Evolutionary conservation across 495 filamentous ascomycete genomes (phyloP).

Genomic region (Xylaria venustula): DNA sequence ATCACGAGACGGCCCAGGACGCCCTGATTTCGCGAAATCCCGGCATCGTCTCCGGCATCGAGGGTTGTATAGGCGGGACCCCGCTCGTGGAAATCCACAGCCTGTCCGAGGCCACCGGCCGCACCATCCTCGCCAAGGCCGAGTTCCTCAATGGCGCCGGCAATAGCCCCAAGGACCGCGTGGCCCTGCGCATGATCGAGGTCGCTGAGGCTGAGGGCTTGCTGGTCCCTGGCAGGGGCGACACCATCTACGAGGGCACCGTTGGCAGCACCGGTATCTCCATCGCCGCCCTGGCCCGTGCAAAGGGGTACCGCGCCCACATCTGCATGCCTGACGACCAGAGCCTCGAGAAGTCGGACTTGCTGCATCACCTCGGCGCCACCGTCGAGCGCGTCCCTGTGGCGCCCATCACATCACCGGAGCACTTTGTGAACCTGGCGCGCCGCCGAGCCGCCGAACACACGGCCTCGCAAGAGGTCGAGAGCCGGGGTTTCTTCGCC

Average conservation of each 20-base stretch:
- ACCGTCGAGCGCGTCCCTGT: conserved; percentile 84
- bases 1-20: conserved; percentile 35
- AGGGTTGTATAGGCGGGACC: conserved; percentile 92
- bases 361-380: conserved; percentile 88
- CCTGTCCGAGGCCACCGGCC: conserved; percentile 87
- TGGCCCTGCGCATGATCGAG: conserved; percentile 85
- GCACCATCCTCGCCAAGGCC: conserved; percentile 89
- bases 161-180: conserved; percentile 91
- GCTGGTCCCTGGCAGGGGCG: conserved; percentile 75
- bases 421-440: conserved; percentile 94
- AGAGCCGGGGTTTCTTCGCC: conserved; percentile 77
- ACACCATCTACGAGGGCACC: conserved; percentile 96
- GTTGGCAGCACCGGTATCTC: conserved; percentile 94
- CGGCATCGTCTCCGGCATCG: conserved; percentile 66
- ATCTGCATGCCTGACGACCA: conserved; percentile 98
- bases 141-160: conserved; percentile 98
- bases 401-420: conserved; percentile 84
- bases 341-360: conserved; percentile 79
- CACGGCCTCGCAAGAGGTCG: conserved; percentile 41
- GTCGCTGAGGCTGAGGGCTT: conserved; percentile 78
- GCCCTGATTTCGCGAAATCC: conserved; percentile 12
- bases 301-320: conserved; percentile 85
- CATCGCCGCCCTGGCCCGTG: conserved; percentile 81
- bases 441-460: conserved; percentile 74
- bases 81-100: conserved; percentile 85